These are phyloP conservation scores for Salix suchowensis DNA, from an alignment of 345 rosid genomes.

Conservation along the genomic window DNA sequence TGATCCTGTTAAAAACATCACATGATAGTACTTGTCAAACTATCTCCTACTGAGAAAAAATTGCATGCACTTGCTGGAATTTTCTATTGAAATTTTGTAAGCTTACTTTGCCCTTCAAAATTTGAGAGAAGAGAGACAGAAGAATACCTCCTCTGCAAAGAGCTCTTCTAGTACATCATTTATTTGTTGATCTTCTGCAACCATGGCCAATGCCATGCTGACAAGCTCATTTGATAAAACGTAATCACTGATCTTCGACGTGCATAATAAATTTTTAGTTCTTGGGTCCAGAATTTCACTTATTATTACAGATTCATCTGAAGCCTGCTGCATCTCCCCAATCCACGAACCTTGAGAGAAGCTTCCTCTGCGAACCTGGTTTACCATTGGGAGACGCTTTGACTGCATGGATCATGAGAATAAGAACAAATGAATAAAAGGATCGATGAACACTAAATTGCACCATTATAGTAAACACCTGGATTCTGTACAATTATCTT, in stretches of 20 bases:
- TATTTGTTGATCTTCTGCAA: conserved; percentile 74
- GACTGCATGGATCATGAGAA: conserved; percentile 39
- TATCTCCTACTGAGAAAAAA: background rate
- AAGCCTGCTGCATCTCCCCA: conserved; percentile 80
- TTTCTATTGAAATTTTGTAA: background rate
- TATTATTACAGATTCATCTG: conserved; percentile 60
- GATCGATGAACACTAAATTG: background rate
- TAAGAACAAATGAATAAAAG: background rate
- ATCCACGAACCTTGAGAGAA: conserved; percentile 62
- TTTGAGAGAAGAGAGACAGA: background rate
- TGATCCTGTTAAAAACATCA: background rate
- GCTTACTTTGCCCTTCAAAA: background rate
- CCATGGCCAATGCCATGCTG: conserved; percentile 84
- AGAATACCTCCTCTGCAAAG: conserved; percentile 64
- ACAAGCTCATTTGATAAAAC: conserved; percentile 72
- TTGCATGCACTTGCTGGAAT: background rate
- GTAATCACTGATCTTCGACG: conserved; percentile 73
- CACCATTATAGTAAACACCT: background rate
- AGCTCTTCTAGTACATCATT: conserved; percentile 67
- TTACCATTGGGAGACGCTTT: conserved; percentile 53
- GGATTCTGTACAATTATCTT: background rate
- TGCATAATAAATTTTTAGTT: conserved; percentile 55
- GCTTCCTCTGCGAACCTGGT: conserved; percentile 39
- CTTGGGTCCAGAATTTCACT: conserved; percentile 76
- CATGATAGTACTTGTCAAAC: background rate